phyloP scores from a whole-genome alignment of 2,329 filamentous ascomycete genomes.

The Diplodia corticola region DNA sequence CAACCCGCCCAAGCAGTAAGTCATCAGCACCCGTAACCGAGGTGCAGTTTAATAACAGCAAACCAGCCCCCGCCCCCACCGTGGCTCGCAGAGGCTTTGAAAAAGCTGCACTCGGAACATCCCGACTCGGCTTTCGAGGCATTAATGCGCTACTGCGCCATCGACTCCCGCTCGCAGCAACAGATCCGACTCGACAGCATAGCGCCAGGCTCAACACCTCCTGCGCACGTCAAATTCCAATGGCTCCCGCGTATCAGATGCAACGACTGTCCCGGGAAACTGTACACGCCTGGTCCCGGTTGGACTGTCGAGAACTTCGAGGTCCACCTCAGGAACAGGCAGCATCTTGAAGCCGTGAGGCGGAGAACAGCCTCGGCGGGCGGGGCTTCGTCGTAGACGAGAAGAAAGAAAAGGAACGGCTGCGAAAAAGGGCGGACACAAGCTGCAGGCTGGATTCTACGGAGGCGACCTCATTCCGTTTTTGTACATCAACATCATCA shows the following conservation, averaged over 20 bases:
- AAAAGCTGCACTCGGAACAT: conserved; percentile 67
- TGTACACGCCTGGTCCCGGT: conserved; percentile 87
- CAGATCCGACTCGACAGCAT: conserved; percentile 57
- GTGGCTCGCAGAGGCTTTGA: conserved; percentile 79
- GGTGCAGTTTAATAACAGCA: background rate
- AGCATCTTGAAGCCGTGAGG: conserved; percentile 55
- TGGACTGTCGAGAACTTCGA: conserved; percentile 89
- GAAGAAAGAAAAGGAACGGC: background rate
- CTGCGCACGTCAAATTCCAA: conserved; percentile 70
- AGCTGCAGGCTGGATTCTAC: background rate
- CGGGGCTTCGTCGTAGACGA: background rate
- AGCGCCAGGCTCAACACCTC: conserved; percentile 52
- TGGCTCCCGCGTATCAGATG: conserved; percentile 90
- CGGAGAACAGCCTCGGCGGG: conserved; percentile 29
- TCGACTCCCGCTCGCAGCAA: conserved; percentile 70
- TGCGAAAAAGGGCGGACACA: background rate
- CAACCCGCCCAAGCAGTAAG: conserved; percentile 45
- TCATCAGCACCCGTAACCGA: background rate
- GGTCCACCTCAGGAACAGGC: conserved; percentile 82
- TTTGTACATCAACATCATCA: conserved; percentile 19
- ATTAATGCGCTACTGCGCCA: conserved; percentile 84
- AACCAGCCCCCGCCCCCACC: conserved; percentile 76
- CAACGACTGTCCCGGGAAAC: conserved; percentile 86
- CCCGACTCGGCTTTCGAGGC: conserved; percentile 83
- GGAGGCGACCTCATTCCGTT: background rate